Percentiles rank a stretch among this genome's conserved stretches.
phyloP scores from a whole-genome alignment of 306 rosid genomes.

The Potentilla sterilis region DNA sequence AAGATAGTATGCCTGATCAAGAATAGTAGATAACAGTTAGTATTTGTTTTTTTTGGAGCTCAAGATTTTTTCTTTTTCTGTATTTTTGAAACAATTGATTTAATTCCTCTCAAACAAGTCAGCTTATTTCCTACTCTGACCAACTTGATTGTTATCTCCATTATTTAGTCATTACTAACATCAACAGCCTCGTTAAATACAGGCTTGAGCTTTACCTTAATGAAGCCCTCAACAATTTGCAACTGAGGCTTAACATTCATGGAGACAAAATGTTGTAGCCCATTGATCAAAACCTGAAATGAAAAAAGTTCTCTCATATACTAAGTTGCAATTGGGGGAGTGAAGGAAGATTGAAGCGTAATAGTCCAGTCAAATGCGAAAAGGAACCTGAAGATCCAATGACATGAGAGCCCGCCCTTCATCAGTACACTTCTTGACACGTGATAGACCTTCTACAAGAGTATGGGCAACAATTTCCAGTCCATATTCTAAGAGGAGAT shows the following conservation, averaged over 20 bases:
- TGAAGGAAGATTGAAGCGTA: background rate
- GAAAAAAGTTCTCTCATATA: slow-evolving; percentile 20
- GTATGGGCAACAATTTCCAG: slow-evolving; percentile 81
- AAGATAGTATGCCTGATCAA: slow-evolving; percentile 88
- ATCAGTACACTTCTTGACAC: slow-evolving; percentile 90
- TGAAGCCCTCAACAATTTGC: slow-evolving; percentile 82
- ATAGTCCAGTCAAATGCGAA: slow-evolving; percentile 5
- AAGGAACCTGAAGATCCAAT: slow-evolving; percentile 85
- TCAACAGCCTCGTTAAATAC: background rate
- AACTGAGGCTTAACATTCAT: slow-evolving; percentile 78
- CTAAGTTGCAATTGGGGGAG: slow-evolving; percentile 20
- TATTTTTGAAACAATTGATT: background rate
- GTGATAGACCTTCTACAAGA: slow-evolving; percentile 91
- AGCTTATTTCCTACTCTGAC: background rate
- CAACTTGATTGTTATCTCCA: background rate
- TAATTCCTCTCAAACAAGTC: background rate
- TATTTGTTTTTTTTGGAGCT: background rate
- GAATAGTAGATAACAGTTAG: slow-evolving; percentile 25
- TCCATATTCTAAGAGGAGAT: slow-evolving; percentile 66
- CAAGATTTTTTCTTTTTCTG: background rate
- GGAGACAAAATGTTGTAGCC: slow-evolving; percentile 79
- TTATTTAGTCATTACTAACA: background rate
- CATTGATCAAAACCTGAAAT: slow-evolving; percentile 92
- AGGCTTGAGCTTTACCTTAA: slow-evolving; percentile 59
- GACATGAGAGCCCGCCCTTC: slow-evolving; percentile 99